Conservation (phyloP, 179 eudicot species). For the Carnegiea gigantea region DNA sequence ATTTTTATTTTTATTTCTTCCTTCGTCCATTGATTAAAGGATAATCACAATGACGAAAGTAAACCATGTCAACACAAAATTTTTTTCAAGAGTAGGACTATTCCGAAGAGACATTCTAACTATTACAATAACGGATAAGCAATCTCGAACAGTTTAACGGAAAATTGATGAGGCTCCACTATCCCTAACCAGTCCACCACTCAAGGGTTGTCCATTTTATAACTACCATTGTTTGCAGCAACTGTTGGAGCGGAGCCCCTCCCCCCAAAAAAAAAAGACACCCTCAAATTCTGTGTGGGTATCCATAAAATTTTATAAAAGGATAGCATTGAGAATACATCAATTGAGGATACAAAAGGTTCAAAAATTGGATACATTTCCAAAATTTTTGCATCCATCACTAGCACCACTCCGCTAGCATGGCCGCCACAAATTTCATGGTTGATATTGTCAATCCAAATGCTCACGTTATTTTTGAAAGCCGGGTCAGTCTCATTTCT, state of each 20-base stretch:
- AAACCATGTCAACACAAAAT: not conserved
- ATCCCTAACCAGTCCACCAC: not conserved
- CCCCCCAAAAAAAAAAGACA: no score
- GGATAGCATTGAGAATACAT: no score
- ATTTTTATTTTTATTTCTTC: not conserved
- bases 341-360: no score
- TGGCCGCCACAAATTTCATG: not conserved
- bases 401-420: not conserved
- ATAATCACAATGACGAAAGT: not conserved
- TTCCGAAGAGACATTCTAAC: not conserved
- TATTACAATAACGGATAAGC: not conserved
- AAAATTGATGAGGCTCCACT: not conserved
- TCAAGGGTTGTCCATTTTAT: no score
- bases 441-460: not conserved
- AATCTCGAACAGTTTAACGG: not conserved
- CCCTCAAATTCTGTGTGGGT: no score
- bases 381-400: no score
- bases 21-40: not conserved
- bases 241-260: no score
- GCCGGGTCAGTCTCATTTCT: not conserved
- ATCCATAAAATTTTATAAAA: no score
- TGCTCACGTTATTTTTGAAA: not conserved
- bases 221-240: no score
- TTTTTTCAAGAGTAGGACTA: not conserved
- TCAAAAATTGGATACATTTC: no score